These are phyloP conservation scores for Oemleria cerasiformis DNA, from an alignment of 306 rosid species.

Conservation along the genomic window DNA sequence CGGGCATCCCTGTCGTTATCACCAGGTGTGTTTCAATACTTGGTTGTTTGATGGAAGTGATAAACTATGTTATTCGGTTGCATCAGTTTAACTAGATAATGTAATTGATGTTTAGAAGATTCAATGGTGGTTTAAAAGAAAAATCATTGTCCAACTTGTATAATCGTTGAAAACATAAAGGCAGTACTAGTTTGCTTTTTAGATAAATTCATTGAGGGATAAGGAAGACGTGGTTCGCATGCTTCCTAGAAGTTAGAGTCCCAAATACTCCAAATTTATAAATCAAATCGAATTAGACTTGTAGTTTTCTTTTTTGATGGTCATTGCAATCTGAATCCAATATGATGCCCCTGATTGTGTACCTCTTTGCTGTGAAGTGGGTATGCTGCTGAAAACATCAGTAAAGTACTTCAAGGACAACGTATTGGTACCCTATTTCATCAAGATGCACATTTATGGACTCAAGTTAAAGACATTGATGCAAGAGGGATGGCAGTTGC, in stretches of 20 bases:
- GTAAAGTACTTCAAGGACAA: conserved; percentile 86
- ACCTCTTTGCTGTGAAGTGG: conserved; percentile 52
- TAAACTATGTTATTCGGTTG: conserved; percentile 4
- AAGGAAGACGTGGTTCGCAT: not conserved
- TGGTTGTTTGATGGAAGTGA: not conserved
- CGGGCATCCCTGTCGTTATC: conserved; percentile 93
- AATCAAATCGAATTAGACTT: not conserved
- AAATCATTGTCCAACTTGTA: not conserved
- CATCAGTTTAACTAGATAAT: conserved; percentile 11
- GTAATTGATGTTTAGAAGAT: not conserved
- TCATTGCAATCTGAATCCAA: conserved; percentile 15
- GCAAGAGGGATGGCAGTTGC: conserved; percentile 93
- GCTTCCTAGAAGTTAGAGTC: not conserved
- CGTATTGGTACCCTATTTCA: conserved; percentile 90
- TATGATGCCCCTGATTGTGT: conserved; percentile 5
- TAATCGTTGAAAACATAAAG: not conserved
- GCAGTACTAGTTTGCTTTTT: not conserved
- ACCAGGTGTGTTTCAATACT: conserved; percentile 56
- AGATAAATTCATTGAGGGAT: not conserved
- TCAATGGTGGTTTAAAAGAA: not conserved
- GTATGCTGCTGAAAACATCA: conserved; percentile 62
- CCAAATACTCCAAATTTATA: not conserved
- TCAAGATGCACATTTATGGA: conserved; percentile 81
- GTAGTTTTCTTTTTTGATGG: conserved; percentile 6
- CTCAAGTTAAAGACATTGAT: conserved; percentile 56